Evolutionary conservation across 176 grass and related monocot species (phyloP).

Genomic region (barley (Hordeum vulgare)): MorexV3_pseudomolecules_assembly NC_058524.1:532609244-532609743

Average conservation of each 20-base stretch:
- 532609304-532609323: background rate
- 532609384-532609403: conserved; percentile 99
- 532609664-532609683: conserved; percentile 99
- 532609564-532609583: conserved; percentile 99
- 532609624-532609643: conserved; percentile 97
- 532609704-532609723: conserved; percentile 10
- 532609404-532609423: conserved; percentile 97
- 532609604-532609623: conserved; percentile 98
- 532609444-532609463: conserved; percentile 71
- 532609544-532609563: conserved; percentile 63
- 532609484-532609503: conserved; percentile 14
- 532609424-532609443: conserved; percentile 83
- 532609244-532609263: background rate
- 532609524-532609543: background rate
- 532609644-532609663: conserved; percentile 93
- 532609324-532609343: background rate
- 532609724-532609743: background rate
- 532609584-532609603: conserved; percentile 84
- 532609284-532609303: background rate
- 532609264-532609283: background rate
- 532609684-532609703: conserved; percentile 50
- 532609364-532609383: conserved; percentile 35
- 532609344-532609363: conserved; percentile 6
- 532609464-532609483: conserved; percentile 95
- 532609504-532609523: conserved; percentile 5